Percentiles rank a stretch among this genome's conserved stretches.
Evolutionary conservation across 192 early-diverging fungal species (phyloP).

Genomic region (Mortierella claussenii): DNA sequence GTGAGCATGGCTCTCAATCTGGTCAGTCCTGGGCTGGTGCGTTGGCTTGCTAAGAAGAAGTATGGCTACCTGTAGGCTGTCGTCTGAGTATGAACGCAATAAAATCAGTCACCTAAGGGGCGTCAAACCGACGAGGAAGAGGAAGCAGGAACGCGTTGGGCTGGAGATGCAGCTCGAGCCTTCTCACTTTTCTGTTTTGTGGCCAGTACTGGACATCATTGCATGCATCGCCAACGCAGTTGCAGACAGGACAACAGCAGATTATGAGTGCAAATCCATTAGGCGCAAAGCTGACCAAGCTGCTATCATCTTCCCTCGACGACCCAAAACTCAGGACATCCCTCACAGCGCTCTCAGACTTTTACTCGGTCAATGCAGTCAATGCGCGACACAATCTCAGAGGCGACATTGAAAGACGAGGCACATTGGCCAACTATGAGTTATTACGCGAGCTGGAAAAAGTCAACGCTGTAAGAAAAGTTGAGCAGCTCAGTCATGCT

Average conservation of each 20-base stretch:
- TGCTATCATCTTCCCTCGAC: constrained; percentile 65
- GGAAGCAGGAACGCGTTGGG: too few relatives aligned
- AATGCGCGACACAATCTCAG: constrained; percentile 65
- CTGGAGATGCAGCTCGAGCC: too few relatives aligned
- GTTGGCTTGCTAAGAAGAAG: constrained; percentile 76
- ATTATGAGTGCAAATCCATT: constrained; percentile 52
- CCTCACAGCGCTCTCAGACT: constrained; percentile 68
- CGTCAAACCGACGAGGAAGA: too few relatives aligned
- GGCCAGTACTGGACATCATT: too few relatives aligned
- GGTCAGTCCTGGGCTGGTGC: constrained; percentile 69
- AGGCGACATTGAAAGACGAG: constrained; percentile 68
- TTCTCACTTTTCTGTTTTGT: too few relatives aligned
- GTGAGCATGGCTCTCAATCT: constrained; percentile 58
- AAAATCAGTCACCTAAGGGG: too few relatives aligned
- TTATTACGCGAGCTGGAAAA: constrained; percentile 67
- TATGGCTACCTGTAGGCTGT: constrained; percentile 61
- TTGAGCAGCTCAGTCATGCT: neutral
- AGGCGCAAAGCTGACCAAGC: constrained; percentile 57
- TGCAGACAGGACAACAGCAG: too few relatives aligned
- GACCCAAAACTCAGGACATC: constrained; percentile 72
- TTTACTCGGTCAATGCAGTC: constrained; percentile 64
- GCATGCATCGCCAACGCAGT: too few relatives aligned
- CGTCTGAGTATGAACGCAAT: too few relatives aligned
- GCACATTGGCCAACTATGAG: constrained; percentile 61
- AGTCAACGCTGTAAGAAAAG: constrained; percentile 55